Percentiles rank a stretch among this genome's conserved stretches.
Conservation (phyloP, 2,329 filamentous ascomycete genomes). For the Huntiella savannae region DNA sequence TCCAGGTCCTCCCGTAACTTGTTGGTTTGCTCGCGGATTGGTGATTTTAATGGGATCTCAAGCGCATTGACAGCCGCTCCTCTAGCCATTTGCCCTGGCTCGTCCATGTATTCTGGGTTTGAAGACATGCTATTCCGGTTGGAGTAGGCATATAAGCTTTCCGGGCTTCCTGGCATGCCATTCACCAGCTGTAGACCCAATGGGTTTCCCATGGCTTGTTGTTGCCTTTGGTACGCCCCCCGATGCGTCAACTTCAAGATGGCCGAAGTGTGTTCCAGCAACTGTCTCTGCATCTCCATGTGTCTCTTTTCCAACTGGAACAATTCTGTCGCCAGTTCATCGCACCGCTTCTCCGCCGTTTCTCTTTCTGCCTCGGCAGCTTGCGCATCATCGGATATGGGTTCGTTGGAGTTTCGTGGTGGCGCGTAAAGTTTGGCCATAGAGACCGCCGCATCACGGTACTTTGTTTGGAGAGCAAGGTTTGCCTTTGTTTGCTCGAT, state of each 20-base stretch:
- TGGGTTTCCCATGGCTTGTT: constrained; percentile 19
- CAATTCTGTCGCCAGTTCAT: constrained; percentile 65
- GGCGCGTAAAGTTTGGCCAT: constrained; percentile 54
- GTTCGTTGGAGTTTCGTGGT: constrained; percentile 19
- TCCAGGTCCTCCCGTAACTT: constrained; percentile 30
- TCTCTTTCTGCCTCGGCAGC: constrained; percentile 57
- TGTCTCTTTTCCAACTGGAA: constrained; percentile 60
- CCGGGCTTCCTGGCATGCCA: constrained; percentile 53
- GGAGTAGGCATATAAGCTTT: constrained; percentile 54
- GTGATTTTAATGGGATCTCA: constrained; percentile 40
- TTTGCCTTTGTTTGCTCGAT: constrained; percentile 68
- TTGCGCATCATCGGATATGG: constrained; percentile 32
- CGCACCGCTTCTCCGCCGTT: constrained; percentile 60
- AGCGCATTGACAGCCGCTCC: constrained; percentile 24
- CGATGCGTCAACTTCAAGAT: constrained; percentile 82
- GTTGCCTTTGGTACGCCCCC: constrained; percentile 26
- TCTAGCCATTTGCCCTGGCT: constrained; percentile 29
- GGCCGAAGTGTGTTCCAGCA: constrained; percentile 81
- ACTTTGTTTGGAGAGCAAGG: constrained; percentile 76
- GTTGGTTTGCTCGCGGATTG: constrained; percentile 32
- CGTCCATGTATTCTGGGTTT: constrained; percentile 49
- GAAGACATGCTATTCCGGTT: constrained; percentile 36
- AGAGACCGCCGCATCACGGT: constrained; percentile 78
- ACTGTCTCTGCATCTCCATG: constrained; percentile 52
- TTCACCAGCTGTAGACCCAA: constrained; percentile 21